Evolutionary conservation across 768 basidiomycete genomes (phyloP).

Genomic region (Kwoniella dejecticola): DNA sequence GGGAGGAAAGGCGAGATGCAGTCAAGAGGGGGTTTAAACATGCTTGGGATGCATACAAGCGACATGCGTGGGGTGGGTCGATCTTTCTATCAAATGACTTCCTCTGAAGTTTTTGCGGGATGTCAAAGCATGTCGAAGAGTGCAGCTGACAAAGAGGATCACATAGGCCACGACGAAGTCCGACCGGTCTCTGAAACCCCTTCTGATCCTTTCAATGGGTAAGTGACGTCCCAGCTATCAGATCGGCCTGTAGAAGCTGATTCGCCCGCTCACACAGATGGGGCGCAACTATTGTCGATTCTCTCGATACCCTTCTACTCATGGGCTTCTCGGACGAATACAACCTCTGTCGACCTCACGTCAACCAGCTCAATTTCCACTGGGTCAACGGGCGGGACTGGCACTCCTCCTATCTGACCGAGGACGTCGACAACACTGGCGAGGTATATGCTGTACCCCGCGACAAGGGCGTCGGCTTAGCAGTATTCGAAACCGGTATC

Average conservation of each 20-base stretch:
- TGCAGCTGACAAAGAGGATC: constrained; percentile 7
- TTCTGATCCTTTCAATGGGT: constrained; percentile 54
- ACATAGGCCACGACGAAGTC: constrained; percentile 53
- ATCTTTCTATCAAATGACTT: no score
- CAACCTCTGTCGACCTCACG: constrained; percentile 50
- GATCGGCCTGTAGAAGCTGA: no score
- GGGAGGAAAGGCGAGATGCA: constrained; percentile 49
- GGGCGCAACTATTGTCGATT: constrained; percentile 55
- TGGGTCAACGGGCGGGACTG: constrained; percentile 51
- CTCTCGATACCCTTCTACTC: constrained; percentile 51
- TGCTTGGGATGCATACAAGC: constrained; percentile 55
- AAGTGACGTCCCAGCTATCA: constrained; percentile 6
- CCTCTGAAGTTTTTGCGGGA: no score
- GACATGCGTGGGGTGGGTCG: constrained; percentile 53
- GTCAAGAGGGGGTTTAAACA: constrained; percentile 51
- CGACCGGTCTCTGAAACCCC: constrained; percentile 41
- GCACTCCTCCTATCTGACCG: constrained; percentile 30
- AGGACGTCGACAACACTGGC: constrained; percentile 14
- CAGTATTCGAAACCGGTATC: constrained; percentile 58
- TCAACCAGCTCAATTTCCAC: constrained; percentile 52
- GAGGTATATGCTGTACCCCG: constrained; percentile 20
- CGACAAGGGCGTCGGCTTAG: constrained; percentile 31
- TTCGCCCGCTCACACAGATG: constrained; percentile 34
- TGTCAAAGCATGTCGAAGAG: no score
- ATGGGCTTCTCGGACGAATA: constrained; percentile 53